Base-by-base conservation (phyloP, 2,329 filamentous ascomycete species). In the Zasmidium cellare region DNA sequence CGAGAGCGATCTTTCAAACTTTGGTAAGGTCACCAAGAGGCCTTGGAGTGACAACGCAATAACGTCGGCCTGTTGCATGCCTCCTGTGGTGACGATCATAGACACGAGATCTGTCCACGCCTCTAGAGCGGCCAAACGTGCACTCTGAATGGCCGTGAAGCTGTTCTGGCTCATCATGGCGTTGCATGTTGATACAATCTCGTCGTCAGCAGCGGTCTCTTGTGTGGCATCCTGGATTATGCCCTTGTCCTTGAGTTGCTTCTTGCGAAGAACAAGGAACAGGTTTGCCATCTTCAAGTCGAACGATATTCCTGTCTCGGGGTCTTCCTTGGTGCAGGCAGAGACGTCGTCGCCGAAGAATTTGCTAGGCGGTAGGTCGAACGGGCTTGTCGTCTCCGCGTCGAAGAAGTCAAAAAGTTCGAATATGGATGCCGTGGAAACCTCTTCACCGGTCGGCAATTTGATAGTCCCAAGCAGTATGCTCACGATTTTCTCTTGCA, bases 381-480 rank as follows among this genome's bases (percentile, higher is more conserved):
- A 73, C 1, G 81, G 70, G 57, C 74, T 72, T 0, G 76, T 74
- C 41, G 87, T 79, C 49, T 84, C 80, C 11, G 88, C 74, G 60
- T 90, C 87, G 71, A 94, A 83, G 68, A 97, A 97, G 75, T 99
- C 94, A 67, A 96, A 94, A 20, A 97, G 82, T 64, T 97, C 92
- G 69, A 97, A 96, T 6, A 97, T 83, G 2, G 89, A 92, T 0
- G 88, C 83, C 57, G 91, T 89, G 24, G 80, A 77, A 38, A 89
- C 78, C 3, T 85, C 79, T 54, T 90, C 84, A 49, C 88, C 87
- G 58, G 84, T 85, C 14, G 88, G 83, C 18, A 86, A 78, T 11
- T 84, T 80, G 7, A 91, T 85, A 45, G 88, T 86, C 3, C 94
- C 94, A 46, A 92, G 85, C n/a, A 97, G 78, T 0, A 91, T 79